Base-by-base conservation (phyloP, 805 yeast genomes). In the Phaffomyces thermotolerans region DNA sequence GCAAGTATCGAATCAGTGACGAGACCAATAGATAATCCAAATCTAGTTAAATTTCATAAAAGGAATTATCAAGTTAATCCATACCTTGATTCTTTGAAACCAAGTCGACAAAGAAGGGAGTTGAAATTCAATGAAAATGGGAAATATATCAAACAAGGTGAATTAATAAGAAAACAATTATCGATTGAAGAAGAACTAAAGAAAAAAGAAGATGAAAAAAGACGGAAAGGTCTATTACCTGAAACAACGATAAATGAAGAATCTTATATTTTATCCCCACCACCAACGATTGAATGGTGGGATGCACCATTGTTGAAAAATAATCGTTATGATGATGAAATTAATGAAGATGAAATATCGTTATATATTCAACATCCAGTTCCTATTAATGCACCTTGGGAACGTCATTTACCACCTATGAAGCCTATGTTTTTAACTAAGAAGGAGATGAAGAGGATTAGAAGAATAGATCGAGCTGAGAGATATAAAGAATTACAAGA, bases 281-380 rank as follows among this genome's bases (percentile, higher is more conserved):
- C 90, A 1, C 95, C 95, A 0, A 48, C 45, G 3, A 62, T 80
- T 2, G 96, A 89, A 60, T 88, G 96, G 96, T 91, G 97, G 97
- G 96, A 91, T 63, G 59, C 63, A 42, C 77, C 77, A 3, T 75
- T 77, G 39, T 51, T 84, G 2, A 52, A 51, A 12, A 67, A 66
- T 24, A 60, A 62, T 3, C 57, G 57, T 34, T 72, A 75, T 50
- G 54, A 60, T 6, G 30, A 37, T 4, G 43, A 27, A n/a, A 36
- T 40, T 12, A 66, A 67, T 40, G 64, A 64, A 32, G 68, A 62
- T 41, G 71, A 68, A 24, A 75, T 88, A 1, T 73, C 90, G 0
- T 57, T 71, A n/a, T 87, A 81, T 53, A 71, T 91, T 2, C 91
- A 85, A 50, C 96, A 89, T 62, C 97, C 96, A 0, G 77, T 78